A percentile compares a stretch with the other conserved stretches of the same genome.
phyloP scores from a whole-genome alignment of 495 filamentous ascomycete genomes.

The Amphirosellinia nigrospora region DNA sequence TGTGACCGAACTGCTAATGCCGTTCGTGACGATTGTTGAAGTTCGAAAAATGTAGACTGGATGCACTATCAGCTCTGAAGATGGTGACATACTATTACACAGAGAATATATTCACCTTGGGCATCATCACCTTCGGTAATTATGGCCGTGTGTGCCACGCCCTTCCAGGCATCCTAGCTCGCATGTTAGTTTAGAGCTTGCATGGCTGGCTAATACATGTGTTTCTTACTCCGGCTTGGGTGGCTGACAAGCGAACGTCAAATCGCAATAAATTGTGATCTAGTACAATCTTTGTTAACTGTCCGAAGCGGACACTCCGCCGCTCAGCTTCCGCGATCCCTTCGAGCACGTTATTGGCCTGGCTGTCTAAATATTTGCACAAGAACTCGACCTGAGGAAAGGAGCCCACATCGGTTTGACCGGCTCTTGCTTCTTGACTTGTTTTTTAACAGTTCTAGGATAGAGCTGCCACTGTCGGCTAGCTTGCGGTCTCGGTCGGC shows the following conservation, averaged over 20 bases:
- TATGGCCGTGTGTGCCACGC: conserved; percentile 45
- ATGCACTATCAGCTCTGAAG: not conserved
- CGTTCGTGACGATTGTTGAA: conserved; percentile 46
- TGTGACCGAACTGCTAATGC: conserved; percentile 44
- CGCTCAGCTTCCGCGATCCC: conserved; percentile 62
- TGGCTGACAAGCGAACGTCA: conserved; percentile 44
- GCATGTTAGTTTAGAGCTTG: conserved; percentile 26
- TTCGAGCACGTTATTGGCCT: conserved; percentile 50
- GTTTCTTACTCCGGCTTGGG: conserved; percentile 36
- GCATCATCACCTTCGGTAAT: conserved; percentile 31
- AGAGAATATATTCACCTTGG: conserved; percentile 24
- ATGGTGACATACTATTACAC: not conserved
- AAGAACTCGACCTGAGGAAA: conserved; percentile 54
- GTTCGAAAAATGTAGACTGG: conserved; percentile 57
- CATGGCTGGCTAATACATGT: conserved; percentile 7
- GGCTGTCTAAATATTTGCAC: conserved; percentile 47
- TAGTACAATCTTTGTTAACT: conserved; percentile 44
- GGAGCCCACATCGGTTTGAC: conserved; percentile 44
- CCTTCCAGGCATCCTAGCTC: conserved; percentile 38
- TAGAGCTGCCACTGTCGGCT: conserved; percentile 42
- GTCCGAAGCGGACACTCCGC: conserved; percentile 59
- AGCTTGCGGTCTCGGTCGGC: conserved; percentile 39
- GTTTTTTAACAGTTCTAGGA: conserved; percentile 54
- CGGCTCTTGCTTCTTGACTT: conserved; percentile 52
- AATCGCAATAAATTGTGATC: conserved; percentile 46